Base-by-base conservation (phyloP, 768 basidiomycete genomes). In the Boletus sp. region DNA sequence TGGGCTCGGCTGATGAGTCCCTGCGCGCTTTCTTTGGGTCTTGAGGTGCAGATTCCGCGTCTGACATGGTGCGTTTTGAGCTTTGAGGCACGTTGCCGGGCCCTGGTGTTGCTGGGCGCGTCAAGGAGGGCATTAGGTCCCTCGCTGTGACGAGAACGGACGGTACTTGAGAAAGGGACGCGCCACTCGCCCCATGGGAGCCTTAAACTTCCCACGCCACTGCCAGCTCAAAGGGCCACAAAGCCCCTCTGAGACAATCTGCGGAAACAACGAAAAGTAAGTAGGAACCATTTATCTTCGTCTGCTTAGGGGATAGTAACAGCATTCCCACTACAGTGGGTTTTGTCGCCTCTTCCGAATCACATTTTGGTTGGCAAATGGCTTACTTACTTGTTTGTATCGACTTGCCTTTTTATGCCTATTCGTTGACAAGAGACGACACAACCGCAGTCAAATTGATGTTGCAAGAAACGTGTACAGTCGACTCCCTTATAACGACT, bases 151-250 rank as follows among this genome's bases (percentile, higher is more conserved):
- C 17, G 35, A 47, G 39, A 41, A 36, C 20, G 18, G 44, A 47
- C 36, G 28, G 30, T 44, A 5, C 32, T 11, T 45, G 46, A 47
- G 47, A 46, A 45, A 18, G 47, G 47, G 36, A 53, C 54, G 20
- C 35, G 52, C 57, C 47, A 50, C 42, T n/a, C 14, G n/a, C 42
- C 36, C 39, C 39, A n/a, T 28, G 37, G 50, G 28, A 7, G 32
- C 11, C 29, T n/a, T 18, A 32, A 57, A 49, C 3, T 57, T 71
- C 68, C 50, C 68, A 69, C 68, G 68, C 68, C 69, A 70, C 68
- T 1, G 2, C 28, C 28, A 45, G 44, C 33, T 33, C 24, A 24
- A 24, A 24, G 24, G 24, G 24, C 24, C 24, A 24, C 1, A 24
- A 24, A 24, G 24, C 3, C 24, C 24, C 33, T n/a, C n/a, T n/a